Conservation (phyloP, 768 basidiomycete genomes). For the Leccinellum luteum region DNA sequence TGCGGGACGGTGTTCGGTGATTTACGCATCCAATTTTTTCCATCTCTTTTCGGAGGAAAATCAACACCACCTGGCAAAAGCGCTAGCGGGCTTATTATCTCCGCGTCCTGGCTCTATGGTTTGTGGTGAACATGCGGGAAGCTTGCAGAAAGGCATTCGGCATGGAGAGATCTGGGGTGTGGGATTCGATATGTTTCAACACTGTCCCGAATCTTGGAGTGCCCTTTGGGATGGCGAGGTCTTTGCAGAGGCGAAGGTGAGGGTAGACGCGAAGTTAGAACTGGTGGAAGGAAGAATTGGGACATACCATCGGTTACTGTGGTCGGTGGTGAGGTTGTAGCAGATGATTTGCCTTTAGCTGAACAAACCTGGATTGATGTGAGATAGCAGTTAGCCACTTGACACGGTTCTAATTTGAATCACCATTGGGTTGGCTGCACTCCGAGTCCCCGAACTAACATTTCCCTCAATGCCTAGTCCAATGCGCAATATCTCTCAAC, state of each 20-base stretch:
- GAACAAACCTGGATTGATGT: too few relatives aligned
- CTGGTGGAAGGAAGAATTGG: not conserved
- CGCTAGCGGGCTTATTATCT: conserved; percentile 29
- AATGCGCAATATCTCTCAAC: not conserved
- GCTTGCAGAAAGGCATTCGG: not conserved
- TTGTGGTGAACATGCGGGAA: conserved; percentile 28
- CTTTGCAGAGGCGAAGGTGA: conserved; percentile 23
- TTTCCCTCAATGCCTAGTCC: not conserved
- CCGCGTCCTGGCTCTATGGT: conserved; percentile 31
- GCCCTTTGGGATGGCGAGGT: conserved; percentile 38
- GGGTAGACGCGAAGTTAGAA: not conserved
- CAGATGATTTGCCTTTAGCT: not conserved
- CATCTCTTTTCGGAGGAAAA: conserved; percentile 32
- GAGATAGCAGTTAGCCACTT: too few relatives aligned
- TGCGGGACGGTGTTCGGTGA: conserved; percentile 46
- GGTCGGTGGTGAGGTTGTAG: conserved; percentile 27
- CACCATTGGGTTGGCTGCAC: too few relatives aligned
- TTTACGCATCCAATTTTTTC: conserved; percentile 52
- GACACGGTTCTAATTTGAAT: too few relatives aligned
- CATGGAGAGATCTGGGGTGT: not conserved
- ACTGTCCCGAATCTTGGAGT: conserved; percentile 35
- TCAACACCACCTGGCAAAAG: conserved; percentile 28
- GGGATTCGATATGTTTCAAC: conserved; percentile 24
- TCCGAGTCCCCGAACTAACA: not conserved
- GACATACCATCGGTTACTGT: conserved; percentile 14